Evolutionary conservation across 1,139 yeast species (phyloP), one percentile per base, ranked within the genome.

Genomic region (Kodamaea suecica): DNA sequence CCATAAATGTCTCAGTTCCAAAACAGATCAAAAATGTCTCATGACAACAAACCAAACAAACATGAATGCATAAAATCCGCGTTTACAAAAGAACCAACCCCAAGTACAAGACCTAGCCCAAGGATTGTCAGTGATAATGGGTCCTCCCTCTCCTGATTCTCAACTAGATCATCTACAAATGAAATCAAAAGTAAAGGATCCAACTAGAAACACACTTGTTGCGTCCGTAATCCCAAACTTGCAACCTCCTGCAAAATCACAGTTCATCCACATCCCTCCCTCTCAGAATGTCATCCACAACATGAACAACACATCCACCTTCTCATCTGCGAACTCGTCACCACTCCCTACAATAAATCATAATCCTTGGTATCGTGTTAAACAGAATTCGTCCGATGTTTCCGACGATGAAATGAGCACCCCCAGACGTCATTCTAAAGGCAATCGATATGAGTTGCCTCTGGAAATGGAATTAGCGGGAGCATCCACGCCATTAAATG

Each of bases 401-500:
- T 53, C 52, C 13, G 59, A 49, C 16, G 60, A 55, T 10, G 41
- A 38, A 7, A 29, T 27, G 24, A 31, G 27, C 23, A 34, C 37
- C 4, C 37, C 38, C 3, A 26, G 30, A 11, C 34, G 50, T 31
- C 20, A 46, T 39, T n/a, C 14, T 9, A 11, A 17, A 11, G 30
- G 34, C 6, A 3, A 15, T 13, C 20, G 12, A 17, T 30, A 30
- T 17, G 36, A 33, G 11, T 30, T 37, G 8, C 38, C 34, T 20
- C 48, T 54, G 31, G 61, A 58, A 30, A 42, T 58, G 25, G 55
- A 47, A 16, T 31, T 55, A 17, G 57, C 58, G 3, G 58, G 58
- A 2, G 64, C 66, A 0, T 63, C 69, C n/a, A 65, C 71, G 6
- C 71, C 71, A 7, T 47, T 63, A 32, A 47, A 50, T 33, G 35